Conservation (phyloP, 106 monocot genomes). For the Dioscorea alata region DNA sequence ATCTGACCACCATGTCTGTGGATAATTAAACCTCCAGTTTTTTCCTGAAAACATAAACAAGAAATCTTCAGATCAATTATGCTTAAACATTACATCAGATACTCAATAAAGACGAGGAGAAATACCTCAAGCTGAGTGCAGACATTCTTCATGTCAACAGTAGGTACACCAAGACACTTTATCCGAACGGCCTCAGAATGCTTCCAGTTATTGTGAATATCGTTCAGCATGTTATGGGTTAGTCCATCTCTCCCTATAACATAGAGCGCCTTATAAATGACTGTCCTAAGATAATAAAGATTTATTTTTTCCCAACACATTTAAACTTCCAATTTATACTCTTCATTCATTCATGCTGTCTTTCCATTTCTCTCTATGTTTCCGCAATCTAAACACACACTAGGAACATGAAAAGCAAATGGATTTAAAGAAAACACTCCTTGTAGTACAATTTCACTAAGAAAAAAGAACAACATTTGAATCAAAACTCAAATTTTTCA, state of each 20-base stretch:
- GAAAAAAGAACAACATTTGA: too few species aligned
- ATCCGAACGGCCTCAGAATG: constrained; percentile 81
- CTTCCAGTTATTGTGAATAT: constrained; percentile 97
- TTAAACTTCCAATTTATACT: too few species aligned
- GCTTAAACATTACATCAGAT: background rate
- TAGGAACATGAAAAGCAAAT: too few species aligned
- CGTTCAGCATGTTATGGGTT: constrained; percentile 98
- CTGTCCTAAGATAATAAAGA: too few species aligned
- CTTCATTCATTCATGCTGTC: too few species aligned
- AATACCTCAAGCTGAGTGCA: constrained; percentile 92
- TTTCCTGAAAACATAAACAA: constrained; percentile 58
- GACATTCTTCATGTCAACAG: constrained; percentile 97
- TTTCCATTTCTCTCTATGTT: too few species aligned
- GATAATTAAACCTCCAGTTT: constrained; percentile 81
- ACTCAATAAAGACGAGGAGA: background rate
- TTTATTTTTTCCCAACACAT: too few species aligned
- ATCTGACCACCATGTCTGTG: constrained; percentile 78
- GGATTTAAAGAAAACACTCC: too few species aligned
- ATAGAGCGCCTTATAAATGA: background rate
- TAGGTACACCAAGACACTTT: constrained; percentile 99
- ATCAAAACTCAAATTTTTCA: too few species aligned
- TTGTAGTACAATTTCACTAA: too few species aligned
- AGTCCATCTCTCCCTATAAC: constrained; percentile 91
- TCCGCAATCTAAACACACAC: too few species aligned
- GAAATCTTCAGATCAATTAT: constrained; percentile 1